Evolutionary conservation across 495 filamentous ascomycete genomes (phyloP), one percentile per base, ranked within the genome.

Genomic region (Aspergillus homomorphus): DNA sequence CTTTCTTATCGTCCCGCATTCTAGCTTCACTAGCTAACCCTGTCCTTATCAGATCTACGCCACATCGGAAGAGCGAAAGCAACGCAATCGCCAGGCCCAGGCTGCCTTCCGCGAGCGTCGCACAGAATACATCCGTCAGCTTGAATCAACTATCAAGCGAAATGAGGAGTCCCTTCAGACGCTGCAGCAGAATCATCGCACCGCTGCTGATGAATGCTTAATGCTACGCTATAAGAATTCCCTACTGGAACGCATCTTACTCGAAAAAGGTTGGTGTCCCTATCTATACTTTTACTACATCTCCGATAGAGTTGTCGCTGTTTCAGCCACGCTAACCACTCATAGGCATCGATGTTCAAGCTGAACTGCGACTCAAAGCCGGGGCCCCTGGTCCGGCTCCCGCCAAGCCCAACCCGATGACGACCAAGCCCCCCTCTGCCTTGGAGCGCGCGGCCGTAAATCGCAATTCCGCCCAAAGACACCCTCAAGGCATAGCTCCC

Each of bases 221-320:
- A 98, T 98, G 95, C 78, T 98, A 61, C 88, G 95, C 33, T 98
- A 98, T 74, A 98, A 98, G 77, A 98, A 98, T 72, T 97, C 93
- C 23, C 79, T 98, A 45, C 83, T 98, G 10, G 94, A 98, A 73
- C 84, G 95, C 22, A 96, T 98, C 64, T 77, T 98, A 42, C 82
- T 98, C 6, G 94, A 98, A 74, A 98, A 97, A 81, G 95, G 91
- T 93, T 72, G 21, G 69, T 18, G 21, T 54, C 9, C 16, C 14
- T 15, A 7, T 18, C 22, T 22, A 54, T 45, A 24, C 46, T 10
- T 20, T 12, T 5, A 7, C 19, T 54, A n/a, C n/a, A n/a, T 15
- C 18, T 19, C 19, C 51, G 16, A 20, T 45, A 46, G 26, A 53
- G 19, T 54, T 45, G 1, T 42, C 23, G 12, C 44, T 26, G 41